Evolutionary conservation across 257 asterid species (phyloP), one percentile per base, ranked within the genome.

Genomic region (Gentiana straminea): DNA sequence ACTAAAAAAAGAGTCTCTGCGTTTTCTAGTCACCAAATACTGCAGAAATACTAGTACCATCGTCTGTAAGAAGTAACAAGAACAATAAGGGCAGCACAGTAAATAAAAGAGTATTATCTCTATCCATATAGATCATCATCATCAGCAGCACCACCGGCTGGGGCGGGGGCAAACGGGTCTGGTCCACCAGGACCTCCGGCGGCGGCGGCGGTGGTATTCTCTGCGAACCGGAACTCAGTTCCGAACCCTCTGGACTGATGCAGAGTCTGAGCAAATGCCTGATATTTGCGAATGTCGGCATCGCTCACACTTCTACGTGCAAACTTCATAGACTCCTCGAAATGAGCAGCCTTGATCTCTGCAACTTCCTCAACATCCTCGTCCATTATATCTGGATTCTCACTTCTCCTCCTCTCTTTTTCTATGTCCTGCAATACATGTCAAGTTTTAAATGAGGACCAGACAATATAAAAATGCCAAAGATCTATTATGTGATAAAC

Each of bases 191-290:
- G 24, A 24, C 24, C 24, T 38, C 65, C 81, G 43, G 71, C 35
- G 36, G 68, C 62, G 37, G 58, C 74, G 1, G 70, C 61, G 1
- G 70, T 65, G 13, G 68, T 70, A 13, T 60, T 60, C 55, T 77
- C 91, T 41, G 82, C 53, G 49, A 82, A 82, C 9, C 84, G 87
- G 73, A 82, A 82, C 36, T 82, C 87, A 57, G 75, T 63, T 35
- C 91, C 91, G 43, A 82, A 77, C 45, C 87, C 91, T 7, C 91
- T 74, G 45, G 86, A 79, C 68, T 82, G 91, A 72, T 77, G 80
- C 64, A 81, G 58, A 12, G 82, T 80, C 75, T 77, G 87, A 38
- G 84, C 87, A 63, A 81, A 79, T 8, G 86, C 86, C 59, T 79
- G 86, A 73, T 81, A 81, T 68, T 78, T 81, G 15, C 83, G 81